Evolutionary conservation across 352 stramenopile species (phyloP), one percentile per base, ranked within the genome.

Genomic region (Pythium grandisporangium): DNA sequence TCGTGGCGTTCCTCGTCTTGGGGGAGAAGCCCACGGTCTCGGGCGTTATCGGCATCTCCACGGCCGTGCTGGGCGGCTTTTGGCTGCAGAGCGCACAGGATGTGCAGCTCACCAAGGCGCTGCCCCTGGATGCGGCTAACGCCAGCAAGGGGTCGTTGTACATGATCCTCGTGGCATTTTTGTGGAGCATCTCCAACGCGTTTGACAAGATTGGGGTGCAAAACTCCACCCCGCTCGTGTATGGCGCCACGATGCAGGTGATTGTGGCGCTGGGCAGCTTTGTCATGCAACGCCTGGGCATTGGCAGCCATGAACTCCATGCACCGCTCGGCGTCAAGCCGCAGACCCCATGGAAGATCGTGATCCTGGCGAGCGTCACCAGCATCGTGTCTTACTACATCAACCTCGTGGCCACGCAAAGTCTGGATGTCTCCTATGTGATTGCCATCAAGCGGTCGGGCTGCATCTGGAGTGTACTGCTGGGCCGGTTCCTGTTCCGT

Each of bases 171-270:
- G 76, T 89, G 16, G 76, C 76, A 12, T 89, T 89, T 36, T 46
- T 89, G 2, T 89, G 76, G 76, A 89, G 76, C 37, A 81, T 89
- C 30, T 87, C 76, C 11, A 89, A 84, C 37, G 73, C 70, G 20
- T 89, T 89, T 25, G 76, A 89, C 58, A 89, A 89, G 53, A 89
- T 89, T 40, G 76, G 76, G 24, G 76, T 89, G 26, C 66, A 87
- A 42, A 86, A 89, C 47, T 68, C 76, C n/a, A 70, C 76, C 6
- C 73, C 76, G 21, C 46, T 89, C 8, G 57, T 89, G 13, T 89
- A 79, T 37, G 76, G 76, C 19, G 68, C 76, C 17, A 63, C 69
- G 6, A 85, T 89, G 35, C 76, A 89, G 38, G 51, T 84, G 20
- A 74, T 89, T 23, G 70, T 89, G 14, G 67, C 73, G 1, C 32